Evolutionary conservation across 768 basidiomycete genomes (phyloP), one percentile per base, ranked within the genome.

Genomic region (Pulveroboletus sp.): DNA sequence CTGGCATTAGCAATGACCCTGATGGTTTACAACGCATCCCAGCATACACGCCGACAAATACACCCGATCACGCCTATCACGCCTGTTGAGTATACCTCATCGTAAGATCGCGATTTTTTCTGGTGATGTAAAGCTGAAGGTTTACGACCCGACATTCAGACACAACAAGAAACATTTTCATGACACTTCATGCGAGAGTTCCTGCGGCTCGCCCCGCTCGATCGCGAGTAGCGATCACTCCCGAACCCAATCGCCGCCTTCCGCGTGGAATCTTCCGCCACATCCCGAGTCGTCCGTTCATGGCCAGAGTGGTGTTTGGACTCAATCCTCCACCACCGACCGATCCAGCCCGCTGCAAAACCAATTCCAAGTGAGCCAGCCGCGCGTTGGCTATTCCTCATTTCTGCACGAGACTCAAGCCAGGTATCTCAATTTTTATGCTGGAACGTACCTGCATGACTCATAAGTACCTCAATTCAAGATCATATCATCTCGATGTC

Each of bases 401-500:
- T 74, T 84, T 47, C 68, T 84, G 31, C 69, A 78, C 19, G 77
- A 80, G 47, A 68, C 76, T 47, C 78, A 76, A 53, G 75, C 70
- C 47, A 78, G 80, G 83, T 81, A 66, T 57, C 68, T 62, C 45
- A 45, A 46, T 53, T 42, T 45, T 43, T 50, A 43, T 57, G 37
- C 27, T 34, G 47, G 37, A 24, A 40, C 35, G 55, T 47, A 34
- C 38, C 42, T 40, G 54, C n/a, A n/a, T 52, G 38, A 46, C 59
- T 64, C 43, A 68, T 50, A 46, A 38, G 20, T 43, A 23, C 22
- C 30, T 49, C 55, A 39, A 59, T 43, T 49, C 54, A 59, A 83
- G 83, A 68, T 73, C 80, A 1, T 95, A 93, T 65, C 80, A 85
- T 41, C 82, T 96, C 16, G 83, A 89, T 63, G 81, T 94, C 51